Evolutionary conservation across 768 basidiomycete genomes (phyloP), one percentile per base, ranked within the genome.

Genomic region (Dictyophora rubrovolvata): DNA sequence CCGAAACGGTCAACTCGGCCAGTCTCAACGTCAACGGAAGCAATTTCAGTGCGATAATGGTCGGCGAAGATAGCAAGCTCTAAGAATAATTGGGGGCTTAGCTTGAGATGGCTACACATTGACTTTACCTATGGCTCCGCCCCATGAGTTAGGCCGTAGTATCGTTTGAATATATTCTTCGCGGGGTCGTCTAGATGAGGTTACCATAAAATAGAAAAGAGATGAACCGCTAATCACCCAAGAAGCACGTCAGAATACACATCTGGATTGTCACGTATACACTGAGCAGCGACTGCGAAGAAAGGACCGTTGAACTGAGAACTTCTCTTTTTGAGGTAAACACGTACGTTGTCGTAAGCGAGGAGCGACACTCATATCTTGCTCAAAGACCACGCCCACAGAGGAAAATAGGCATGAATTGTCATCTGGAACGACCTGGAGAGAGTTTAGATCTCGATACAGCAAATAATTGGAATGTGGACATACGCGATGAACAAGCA

Each of bases 401-500:
- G 93, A 84, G 2, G 87, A 87, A 74, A 97, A 98, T 33, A 98
- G 75, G 70, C 95, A 98, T 1, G 92, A 89, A 66, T 98, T 98
- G 72, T 98, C 95, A 66, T 98, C 95, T n/a, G 93, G 94, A 17
- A 95, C 91, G 57, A 93, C 78, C 82, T 89, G 63, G 37, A 48
- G 57, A 59, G 49, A 34, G 53, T 22, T 47, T 12, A 42, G 42
- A 42, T 5, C n/a, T n/a, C n/a, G 2, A 42, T n/a, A n/a, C 42
- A 42, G 42, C 12, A 2, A 42, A 42, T 36, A 23, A 37, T 22
- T 6, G 12, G 20, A 18, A 51, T 3, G 61, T 71, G 18, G 8
- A 63, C 72, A 48, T 67, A 89, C 90, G 61, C 86, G 74, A 66
- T 91, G 88, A n/a, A 92, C 72, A 17, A 92, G 75, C 55, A 81